These are phyloP conservation scores for Beauveria caledonica DNA, from an alignment of 2,329 filamentous ascomycete genomes.

Conservation along the genomic window DNA sequence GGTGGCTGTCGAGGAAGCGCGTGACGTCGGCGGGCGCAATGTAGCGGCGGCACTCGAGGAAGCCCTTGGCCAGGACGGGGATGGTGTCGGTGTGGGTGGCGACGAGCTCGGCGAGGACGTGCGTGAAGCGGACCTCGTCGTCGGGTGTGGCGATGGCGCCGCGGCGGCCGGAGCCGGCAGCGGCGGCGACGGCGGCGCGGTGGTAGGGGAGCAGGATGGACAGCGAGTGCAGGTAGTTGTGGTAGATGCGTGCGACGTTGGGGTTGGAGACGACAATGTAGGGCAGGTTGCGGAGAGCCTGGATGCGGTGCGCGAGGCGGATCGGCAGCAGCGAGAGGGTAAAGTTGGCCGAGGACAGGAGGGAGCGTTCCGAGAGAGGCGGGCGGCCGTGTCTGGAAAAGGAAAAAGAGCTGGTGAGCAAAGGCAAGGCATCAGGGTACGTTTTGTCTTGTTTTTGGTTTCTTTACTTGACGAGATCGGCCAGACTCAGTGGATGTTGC, in stretches of 20 bases:
- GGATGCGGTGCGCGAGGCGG: slow-evolving; percentile 86
- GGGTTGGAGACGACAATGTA: slow-evolving; percentile 99
- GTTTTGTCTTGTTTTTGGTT: slow-evolving; percentile 22
- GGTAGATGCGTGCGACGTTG: slow-evolving; percentile 88
- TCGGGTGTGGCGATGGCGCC: slow-evolving; percentile 52
- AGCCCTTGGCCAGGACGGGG: slow-evolving; percentile 81
- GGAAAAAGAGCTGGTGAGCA: not conserved
- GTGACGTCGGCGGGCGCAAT: slow-evolving; percentile 80
- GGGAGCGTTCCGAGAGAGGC: slow-evolving; percentile 68
- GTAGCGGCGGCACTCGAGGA: slow-evolving; percentile 88
- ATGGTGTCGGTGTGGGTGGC: slow-evolving; percentile 93
- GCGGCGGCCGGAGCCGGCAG: slow-evolving; percentile 25
- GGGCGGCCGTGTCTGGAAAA: slow-evolving; percentile 63
- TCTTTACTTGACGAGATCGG: slow-evolving; percentile 81
- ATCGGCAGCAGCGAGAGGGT: slow-evolving; percentile 87
- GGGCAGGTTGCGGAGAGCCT: slow-evolving; percentile 84
- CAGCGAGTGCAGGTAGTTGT: slow-evolving; percentile 90
- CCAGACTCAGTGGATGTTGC: slow-evolving; percentile 73
- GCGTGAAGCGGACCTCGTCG: slow-evolving; percentile 85
- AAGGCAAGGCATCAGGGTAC: too few relatives aligned
- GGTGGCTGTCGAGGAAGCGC: slow-evolving; percentile 83
- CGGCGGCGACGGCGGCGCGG: slow-evolving; percentile 37
- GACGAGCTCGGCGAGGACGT: slow-evolving; percentile 90
- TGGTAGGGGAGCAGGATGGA: slow-evolving; percentile 80
- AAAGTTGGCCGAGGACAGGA: slow-evolving; percentile 90